Conservation (phyloP, 2,329 filamentous ascomycete species). For the Mycosphaerella sp. region DNA sequence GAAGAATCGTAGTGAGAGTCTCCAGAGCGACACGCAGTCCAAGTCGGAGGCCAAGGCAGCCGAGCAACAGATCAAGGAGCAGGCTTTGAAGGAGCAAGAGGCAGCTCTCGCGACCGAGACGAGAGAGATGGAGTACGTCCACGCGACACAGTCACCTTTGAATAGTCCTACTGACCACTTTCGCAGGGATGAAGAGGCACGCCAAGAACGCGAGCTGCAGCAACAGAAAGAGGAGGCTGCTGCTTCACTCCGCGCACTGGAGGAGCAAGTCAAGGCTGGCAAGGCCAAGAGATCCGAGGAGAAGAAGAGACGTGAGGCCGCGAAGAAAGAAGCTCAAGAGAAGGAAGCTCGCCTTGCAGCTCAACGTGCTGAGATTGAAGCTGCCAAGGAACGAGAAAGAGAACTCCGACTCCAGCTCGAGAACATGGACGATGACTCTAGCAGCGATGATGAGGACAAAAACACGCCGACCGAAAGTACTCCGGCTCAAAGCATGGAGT, state of each 20-base stretch:
- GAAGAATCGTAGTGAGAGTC: slow-evolving; percentile 55
- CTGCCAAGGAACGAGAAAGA: slow-evolving; percentile 79
- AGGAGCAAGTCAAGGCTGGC: slow-evolving; percentile 87
- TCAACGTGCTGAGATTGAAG: slow-evolving; percentile 85
- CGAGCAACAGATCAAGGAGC: slow-evolving; percentile 50
- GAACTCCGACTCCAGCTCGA: slow-evolving; percentile 85
- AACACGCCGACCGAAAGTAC: slow-evolving; percentile 58
- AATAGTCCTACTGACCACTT: slow-evolving; percentile 26
- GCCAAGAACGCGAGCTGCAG: slow-evolving; percentile 73
- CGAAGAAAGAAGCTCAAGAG: slow-evolving; percentile 76
- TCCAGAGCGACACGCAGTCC: slow-evolving; percentile 50
- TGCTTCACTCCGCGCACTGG: slow-evolving; percentile 76
- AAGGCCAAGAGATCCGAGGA: slow-evolving; percentile 97
- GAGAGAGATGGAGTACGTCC: slow-evolving; percentile 73
- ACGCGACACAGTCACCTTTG: neutral
- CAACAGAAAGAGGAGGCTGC: slow-evolving; percentile 74
- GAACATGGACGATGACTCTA: slow-evolving; percentile 66
- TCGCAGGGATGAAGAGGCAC: slow-evolving; percentile 61
- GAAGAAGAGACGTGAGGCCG: slow-evolving; percentile 85
- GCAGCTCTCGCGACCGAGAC: slow-evolving; percentile 68
- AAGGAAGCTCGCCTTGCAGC: slow-evolving; percentile 79
- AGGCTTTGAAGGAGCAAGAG: slow-evolving; percentile 60
- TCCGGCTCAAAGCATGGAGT: slow-evolving; percentile 51
- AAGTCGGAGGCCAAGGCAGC: slow-evolving; percentile 55
- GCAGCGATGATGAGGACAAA: slow-evolving; percentile 61